Conservation (phyloP, 2,329 filamentous ascomycete genomes). For the Aspergillus costaricaensis region DNA sequence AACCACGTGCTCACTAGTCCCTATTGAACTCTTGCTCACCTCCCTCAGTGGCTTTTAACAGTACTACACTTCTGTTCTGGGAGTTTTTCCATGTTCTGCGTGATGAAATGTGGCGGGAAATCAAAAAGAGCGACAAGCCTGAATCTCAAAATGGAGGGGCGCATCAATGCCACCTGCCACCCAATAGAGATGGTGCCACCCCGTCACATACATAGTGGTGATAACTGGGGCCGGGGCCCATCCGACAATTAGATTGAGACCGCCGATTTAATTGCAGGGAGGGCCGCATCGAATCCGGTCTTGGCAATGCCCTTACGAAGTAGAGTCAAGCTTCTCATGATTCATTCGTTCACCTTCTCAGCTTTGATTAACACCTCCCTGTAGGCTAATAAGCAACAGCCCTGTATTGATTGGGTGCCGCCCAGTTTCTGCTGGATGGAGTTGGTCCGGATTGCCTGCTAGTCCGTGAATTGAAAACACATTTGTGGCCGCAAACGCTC, state of each 20-base stretch:
- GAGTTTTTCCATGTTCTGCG: background rate
- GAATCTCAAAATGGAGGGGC: background rate
- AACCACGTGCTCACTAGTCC: background rate
- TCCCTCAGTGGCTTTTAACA: too few relatives aligned
- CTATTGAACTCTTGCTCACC: background rate
- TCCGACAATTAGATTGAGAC: constrained; percentile 2
- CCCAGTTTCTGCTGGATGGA: background rate
- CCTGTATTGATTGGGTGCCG: too few relatives aligned
- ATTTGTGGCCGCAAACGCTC: background rate
- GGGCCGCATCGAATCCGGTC: background rate
- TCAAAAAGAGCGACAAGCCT: background rate
- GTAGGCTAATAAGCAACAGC: background rate
- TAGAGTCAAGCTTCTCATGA: background rate
- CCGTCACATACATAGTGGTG: background rate
- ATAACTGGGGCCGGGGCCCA: constrained; percentile 2
- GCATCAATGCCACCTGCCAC: background rate
- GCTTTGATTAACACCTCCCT: background rate
- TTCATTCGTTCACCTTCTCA: background rate
- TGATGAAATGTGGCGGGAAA: background rate
- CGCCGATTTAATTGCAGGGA: constrained; percentile 12
- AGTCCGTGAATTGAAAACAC: background rate
- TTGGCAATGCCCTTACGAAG: background rate
- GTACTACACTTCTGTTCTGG: background rate
- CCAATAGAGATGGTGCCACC: background rate
- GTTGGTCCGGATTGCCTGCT: background rate